Evolutionary conservation across 352 stramenopile species (phyloP).

Genomic region (Globisporangium lucens): DNA sequence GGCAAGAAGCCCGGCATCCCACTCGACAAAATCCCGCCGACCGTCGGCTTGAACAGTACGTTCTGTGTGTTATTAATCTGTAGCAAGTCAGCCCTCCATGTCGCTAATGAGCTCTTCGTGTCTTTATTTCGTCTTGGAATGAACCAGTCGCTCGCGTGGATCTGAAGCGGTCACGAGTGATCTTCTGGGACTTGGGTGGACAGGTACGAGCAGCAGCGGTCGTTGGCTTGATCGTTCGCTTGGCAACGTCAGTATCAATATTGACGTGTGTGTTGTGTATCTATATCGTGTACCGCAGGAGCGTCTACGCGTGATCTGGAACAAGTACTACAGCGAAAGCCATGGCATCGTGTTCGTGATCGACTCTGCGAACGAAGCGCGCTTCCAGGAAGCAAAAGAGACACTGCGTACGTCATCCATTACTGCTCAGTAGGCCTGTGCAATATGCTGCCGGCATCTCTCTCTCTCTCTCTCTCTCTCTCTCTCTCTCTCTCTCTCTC

Average conservation of each 20-base stretch:
- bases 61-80: constrained; percentile 2
- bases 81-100: not conserved
- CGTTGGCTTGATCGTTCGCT: too few relatives aligned
- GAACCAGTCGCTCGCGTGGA: constrained; percentile 71
- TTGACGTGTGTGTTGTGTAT: constrained; percentile 1
- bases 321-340: constrained; percentile 93
- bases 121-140: not conserved
- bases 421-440: too few relatives aligned
- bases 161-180: constrained; percentile 80
- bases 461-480: too few relatives aligned
- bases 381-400: constrained; percentile 88
- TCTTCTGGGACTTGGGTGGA: constrained; percentile 92
- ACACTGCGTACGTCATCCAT: constrained; percentile 53
- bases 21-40: constrained; percentile 90
- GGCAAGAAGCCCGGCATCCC: constrained; percentile 86
- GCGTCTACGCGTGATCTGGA: constrained; percentile 88
- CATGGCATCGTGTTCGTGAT: constrained; percentile 91
- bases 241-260: not conserved
- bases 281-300: constrained; percentile 30
- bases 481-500: too few relatives aligned
- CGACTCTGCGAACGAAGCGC: constrained; percentile 77
- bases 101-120: constrained; percentile 1
- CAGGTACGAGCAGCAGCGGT: constrained; percentile 41
- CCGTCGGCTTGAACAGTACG: constrained; percentile 88
- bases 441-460: too few relatives aligned